A percentile compares a stretch with the other conserved stretches of the same genome.
These are phyloP conservation scores for Aphanocladium album DNA, from an alignment of 2,329 filamentous ascomycete species.

Conservation along the genomic window DNA sequence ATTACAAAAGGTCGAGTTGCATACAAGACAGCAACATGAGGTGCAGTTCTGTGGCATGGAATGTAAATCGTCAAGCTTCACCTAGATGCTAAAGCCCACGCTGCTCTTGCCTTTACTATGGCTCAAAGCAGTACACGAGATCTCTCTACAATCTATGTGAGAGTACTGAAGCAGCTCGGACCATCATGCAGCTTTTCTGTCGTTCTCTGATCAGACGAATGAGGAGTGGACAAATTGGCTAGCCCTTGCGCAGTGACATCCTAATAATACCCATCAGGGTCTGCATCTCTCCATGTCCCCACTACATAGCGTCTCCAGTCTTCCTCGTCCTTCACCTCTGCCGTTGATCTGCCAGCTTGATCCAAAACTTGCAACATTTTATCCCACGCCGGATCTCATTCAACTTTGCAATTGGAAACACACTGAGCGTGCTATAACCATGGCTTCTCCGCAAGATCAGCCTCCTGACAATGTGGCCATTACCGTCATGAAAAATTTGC, in stretches of 20 bases:
- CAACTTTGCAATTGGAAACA: neutral
- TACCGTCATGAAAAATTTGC: constrained; percentile 64
- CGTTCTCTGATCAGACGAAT: neutral
- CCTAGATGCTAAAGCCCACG: no score
- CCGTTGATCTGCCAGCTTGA: neutral
- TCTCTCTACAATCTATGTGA: no score
- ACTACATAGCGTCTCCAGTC: neutral
- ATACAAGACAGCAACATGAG: no score
- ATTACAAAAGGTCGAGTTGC: no score
- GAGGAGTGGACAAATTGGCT: neutral
- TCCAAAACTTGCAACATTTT: neutral
- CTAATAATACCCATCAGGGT: constrained; percentile 3
- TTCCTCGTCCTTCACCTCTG: neutral
- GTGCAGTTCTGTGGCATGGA: no score
- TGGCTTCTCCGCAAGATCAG: neutral
- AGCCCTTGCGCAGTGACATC: neutral
- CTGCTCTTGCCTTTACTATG: no score
- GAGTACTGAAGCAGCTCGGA: no score
- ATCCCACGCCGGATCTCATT: neutral
- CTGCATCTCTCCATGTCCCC: neutral
- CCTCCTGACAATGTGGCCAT: constrained; percentile 23
- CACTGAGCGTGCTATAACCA: neutral
- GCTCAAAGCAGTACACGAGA: no score
- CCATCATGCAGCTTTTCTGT: no score
- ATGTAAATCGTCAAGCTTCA: no score